phyloP scores from a whole-genome alignment of 495 filamentous ascomycete genomes.

The Annulohypoxylon maeteangense region DNA sequence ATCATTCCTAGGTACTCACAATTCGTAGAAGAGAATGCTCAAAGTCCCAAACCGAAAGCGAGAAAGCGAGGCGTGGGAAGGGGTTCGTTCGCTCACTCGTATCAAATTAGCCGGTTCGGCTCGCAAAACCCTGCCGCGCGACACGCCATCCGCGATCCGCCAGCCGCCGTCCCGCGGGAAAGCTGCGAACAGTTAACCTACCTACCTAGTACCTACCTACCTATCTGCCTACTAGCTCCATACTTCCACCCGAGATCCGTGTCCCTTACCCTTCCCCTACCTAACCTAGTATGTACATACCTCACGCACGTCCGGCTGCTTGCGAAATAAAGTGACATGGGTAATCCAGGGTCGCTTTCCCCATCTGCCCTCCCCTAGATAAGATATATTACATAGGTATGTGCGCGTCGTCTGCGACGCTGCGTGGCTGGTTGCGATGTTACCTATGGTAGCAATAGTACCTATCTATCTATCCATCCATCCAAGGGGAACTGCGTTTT shows the following conservation, averaged over 20 bases:
- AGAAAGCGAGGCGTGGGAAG: not conserved
- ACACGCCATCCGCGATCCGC: conserved; percentile 26
- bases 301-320: not conserved
- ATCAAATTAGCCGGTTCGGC: conserved; percentile 42
- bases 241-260: conserved; percentile 3
- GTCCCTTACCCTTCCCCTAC: not conserved
- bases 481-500: not conserved
- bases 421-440: not conserved
- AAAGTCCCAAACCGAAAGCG: not conserved
- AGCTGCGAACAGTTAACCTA: not conserved
- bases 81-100: no score
- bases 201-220: not conserved
- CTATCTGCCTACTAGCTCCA: not conserved
- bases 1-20: not conserved
- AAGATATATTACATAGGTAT: conserved; percentile 40
- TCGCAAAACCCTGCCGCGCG: conserved; percentile 30
- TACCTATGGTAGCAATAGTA: not conserved
- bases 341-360: not conserved
- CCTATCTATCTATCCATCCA: not conserved
- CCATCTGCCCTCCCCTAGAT: conserved; percentile 25
- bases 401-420: not conserved
- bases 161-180: conserved; percentile 35
- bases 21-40: not conserved
- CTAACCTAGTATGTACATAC: not conserved
- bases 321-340: not conserved